Conservation (phyloP, 257 asterid genomes). For the Gardenia jasminoides region DNA sequence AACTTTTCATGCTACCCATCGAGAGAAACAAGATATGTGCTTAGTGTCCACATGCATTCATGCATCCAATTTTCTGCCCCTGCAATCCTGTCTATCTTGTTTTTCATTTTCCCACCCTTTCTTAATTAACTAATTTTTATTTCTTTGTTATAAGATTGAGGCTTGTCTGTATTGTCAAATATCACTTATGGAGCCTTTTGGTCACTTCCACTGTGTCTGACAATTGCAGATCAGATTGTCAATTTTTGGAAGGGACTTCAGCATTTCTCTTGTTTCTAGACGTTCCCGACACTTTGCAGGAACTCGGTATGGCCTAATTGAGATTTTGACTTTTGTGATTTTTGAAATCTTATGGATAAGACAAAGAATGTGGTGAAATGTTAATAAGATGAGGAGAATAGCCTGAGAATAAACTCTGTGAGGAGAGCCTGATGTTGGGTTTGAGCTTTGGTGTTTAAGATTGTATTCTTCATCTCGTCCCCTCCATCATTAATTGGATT, state of each 20-base stretch:
- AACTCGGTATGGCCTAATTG: conserved; percentile 65
- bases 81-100: not conserved
- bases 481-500: not conserved
- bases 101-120: not conserved
- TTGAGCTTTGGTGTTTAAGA: not conserved
- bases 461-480: not conserved
- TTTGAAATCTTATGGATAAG: not conserved
- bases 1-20: not conserved
- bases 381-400: not conserved
- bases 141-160: not conserved
- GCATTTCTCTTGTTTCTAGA: conserved; percentile 81
- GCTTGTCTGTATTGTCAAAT: not conserved
- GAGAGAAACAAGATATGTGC: not conserved
- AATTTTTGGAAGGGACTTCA: conserved; percentile 92
- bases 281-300: conserved; percentile 99
- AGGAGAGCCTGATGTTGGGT: not conserved
- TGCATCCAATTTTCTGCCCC: not conserved
- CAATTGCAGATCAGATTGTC: conserved; percentile 73
- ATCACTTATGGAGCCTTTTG: not conserved
- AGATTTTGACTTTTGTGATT: conserved; percentile 9
- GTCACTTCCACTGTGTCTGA: conserved; percentile 13
- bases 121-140: not conserved
- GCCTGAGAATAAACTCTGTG: not conserved
- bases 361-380: not conserved
- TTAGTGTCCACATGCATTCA: not conserved